Base-by-base conservation (phyloP, 2,329 filamentous ascomycete genomes). In the Calonectria fujianensis region DNA sequence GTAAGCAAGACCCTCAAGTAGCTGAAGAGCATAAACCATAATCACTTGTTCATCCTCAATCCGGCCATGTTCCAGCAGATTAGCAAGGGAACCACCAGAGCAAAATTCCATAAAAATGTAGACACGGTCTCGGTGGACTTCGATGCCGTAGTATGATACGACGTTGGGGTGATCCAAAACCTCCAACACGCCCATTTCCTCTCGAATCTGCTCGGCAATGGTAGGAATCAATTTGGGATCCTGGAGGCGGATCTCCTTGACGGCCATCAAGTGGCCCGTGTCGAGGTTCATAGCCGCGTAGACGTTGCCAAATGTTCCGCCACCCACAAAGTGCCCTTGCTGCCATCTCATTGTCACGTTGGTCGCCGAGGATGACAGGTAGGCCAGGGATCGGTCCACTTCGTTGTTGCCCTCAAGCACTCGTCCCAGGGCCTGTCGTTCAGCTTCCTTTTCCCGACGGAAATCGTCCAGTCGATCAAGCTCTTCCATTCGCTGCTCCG, bases 21-120 rank as follows among this genome's bases (percentile, higher is more conserved):
- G 93, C 84, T 98, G 96, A 74, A 98, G 88, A 32, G 95, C 95
- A 84, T 98, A 98, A 52, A 98, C 96, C 92, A 97, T 97, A 75
- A 98, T 96, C 76, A 98, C 96, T 71, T 96, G 97, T 84, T 99
- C 97, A 82, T 98, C 97, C 87, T 98, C 97, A 77, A 99, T 98
- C 51, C 97, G 94, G 16, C 97, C 97, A 82, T 99, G 96, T 84
- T 99, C 97, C 52, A 99, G 89, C 68, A 99, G 88, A 66, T 92
- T 94, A 52, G 97, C 96, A 64, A 99, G 89, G 20, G 96, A 98
- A 27, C 97, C 97, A 67, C 97, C 96, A 6, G 96, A 97, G 85
- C 97, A 99, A 85, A 98, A 98, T 85, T 99, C 97, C 97, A 99
- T 99, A 84, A 99, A 99, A 79, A 99, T 98, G 85, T 98, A 99